Evolutionary conservation across 2,329 filamentous ascomycete species (phyloP).

Genomic region (Colletotrichum euphorbiae): DNA sequence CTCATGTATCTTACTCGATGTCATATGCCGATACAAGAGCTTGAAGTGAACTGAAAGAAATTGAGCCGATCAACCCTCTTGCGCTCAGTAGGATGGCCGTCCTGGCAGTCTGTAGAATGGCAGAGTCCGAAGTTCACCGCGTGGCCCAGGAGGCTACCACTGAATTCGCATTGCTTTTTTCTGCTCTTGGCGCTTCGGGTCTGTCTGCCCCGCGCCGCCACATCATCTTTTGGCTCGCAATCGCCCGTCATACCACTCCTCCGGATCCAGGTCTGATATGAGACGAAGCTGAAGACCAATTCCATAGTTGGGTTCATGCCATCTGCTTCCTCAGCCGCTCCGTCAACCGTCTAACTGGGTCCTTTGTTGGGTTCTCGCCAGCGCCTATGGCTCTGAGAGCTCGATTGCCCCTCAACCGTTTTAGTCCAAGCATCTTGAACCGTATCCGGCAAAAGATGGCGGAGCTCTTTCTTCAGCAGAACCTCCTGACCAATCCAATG

Average conservation of each 20-base stretch:
- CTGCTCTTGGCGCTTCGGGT: background rate
- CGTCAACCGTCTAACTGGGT: background rate
- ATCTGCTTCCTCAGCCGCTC: conserved; percentile 11
- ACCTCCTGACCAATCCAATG: background rate
- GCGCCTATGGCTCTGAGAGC: background rate
- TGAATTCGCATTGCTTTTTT: conserved; percentile 4
- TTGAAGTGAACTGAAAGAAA: conserved; percentile 8
- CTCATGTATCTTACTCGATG: background rate
- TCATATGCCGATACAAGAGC: conserved; percentile 24
- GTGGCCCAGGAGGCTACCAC: background rate
- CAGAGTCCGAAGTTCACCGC: background rate
- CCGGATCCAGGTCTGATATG: conserved; percentile 29
- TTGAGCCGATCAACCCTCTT: background rate
- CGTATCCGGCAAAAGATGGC: conserved; percentile 22
- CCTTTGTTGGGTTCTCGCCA: conserved; percentile 14
- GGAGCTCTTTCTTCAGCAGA: conserved; percentile 25
- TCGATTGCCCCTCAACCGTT: background rate
- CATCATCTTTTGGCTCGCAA: conserved; percentile 16
- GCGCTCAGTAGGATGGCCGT: background rate
- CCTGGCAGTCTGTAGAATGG: background rate
- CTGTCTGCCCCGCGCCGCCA: conserved; percentile 11
- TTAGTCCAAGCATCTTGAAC: conserved; percentile 2
- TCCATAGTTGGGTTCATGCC: background rate
- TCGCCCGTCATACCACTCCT: conserved; percentile 19
- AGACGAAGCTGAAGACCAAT: conserved; percentile 20